phyloP scores from a whole-genome alignment of 2,329 filamentous ascomycete species.

The Diplodia corticola region DNA sequence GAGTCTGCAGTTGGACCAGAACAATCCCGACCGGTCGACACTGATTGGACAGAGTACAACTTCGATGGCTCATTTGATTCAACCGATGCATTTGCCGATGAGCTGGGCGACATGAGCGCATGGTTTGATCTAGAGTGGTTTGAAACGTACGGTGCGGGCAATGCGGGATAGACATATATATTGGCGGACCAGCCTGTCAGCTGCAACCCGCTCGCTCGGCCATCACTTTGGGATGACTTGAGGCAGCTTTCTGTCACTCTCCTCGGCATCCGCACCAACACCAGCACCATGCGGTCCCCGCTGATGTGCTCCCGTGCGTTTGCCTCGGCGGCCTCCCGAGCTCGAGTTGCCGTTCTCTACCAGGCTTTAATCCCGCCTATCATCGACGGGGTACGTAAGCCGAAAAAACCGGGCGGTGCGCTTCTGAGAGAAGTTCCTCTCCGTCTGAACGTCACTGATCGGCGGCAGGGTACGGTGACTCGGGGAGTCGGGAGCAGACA shows the following conservation, averaged over 20 bases:
- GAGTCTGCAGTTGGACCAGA: not conserved
- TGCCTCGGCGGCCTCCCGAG: constrained; percentile 25
- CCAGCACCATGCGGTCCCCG: not conserved
- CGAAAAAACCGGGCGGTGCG: constrained; percentile 51
- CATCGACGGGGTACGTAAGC: constrained; percentile 51
- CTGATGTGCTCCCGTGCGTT: not conserved
- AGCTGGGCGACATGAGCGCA: constrained; percentile 6
- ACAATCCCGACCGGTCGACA: not conserved
- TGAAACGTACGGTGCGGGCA: constrained; percentile 2
- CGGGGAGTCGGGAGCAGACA: constrained; percentile 52
- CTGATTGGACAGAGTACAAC: not conserved
- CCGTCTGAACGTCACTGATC: not conserved
- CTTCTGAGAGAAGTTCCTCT: not conserved
- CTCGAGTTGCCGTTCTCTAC: constrained; percentile 48
- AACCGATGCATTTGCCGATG: not conserved
- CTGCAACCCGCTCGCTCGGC: not conserved
- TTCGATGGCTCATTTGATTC: not conserved
- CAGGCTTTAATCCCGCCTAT: constrained; percentile 51
- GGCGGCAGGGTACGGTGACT: constrained; percentile 50
- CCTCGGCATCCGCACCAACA: not conserved
- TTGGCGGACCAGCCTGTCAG: constrained; percentile 6
- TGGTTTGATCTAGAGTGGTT: constrained; percentile 20
- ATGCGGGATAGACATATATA: not conserved
- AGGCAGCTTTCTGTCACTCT: not conserved
- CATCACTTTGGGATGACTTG: not conserved